Evolutionary conservation across 2,329 filamentous ascomycete genomes (phyloP), one percentile per base, ranked within the genome.

Genomic region (Aspergillus calidoustus): DNA sequence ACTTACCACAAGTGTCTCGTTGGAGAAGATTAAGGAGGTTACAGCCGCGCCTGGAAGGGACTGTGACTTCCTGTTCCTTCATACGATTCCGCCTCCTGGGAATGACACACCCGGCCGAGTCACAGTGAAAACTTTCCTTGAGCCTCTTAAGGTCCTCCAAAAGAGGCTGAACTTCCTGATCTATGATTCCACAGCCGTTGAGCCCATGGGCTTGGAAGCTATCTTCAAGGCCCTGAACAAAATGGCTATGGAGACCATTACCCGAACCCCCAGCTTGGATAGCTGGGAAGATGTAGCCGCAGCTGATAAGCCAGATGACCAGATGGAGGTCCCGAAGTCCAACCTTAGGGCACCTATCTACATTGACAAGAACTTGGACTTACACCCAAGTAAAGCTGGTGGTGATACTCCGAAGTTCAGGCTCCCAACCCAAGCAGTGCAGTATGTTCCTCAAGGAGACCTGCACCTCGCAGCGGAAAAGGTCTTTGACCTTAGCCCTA

Each of bases 71-170:
- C 85, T 98, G 31, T 96, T 93, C 74, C 78, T 99, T 44, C 93
- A 97, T 72, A 84, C 90, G 57, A 88, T 90, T 69, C 84, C 89
- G 53, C 81, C 81, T 48, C 85, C 85, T 58, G 86, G 87, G 61
- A 86, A 84, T 63, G 83, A 84, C 48, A 88, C 86, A 13, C 89
- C 89, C 52, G 88, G 89, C 3, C 85, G 92, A 56, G 86, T 98
- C 62, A 94, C 91, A 0, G 87, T 99, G 72, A 98, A 97, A 80
- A 91, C 92, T 0, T 99, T 97, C 80, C 82, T 99, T 25, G 94
- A 98, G 69, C 91, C 95, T 25, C 82, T 97, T 48, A 86, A 87
- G 64, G 83, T 98, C 6, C 84, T 99, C 5, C 91, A 97, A 71
- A 86, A 89, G 51, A 88, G 95, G 19, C 81, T 99, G 17, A 96